These are phyloP conservation scores for Trichophyton simii DNA, from an alignment of 2,329 filamentous ascomycete species.

Conservation along the genomic window DNA sequence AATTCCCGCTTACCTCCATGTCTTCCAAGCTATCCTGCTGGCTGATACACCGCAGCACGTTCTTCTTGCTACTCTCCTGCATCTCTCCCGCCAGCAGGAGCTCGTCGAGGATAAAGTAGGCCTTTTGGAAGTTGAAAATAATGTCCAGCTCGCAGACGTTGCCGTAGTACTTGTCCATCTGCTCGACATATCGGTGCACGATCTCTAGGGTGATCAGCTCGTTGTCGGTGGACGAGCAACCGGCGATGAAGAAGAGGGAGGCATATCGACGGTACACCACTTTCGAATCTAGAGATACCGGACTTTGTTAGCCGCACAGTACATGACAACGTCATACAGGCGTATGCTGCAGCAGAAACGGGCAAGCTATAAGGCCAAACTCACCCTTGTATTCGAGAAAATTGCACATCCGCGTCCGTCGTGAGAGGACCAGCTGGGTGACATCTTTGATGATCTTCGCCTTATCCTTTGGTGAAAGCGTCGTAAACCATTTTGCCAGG, in stretches of 20 bases:
- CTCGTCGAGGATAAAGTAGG: slow-evolving; percentile 98
- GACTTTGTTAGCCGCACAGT: slow-evolving; percentile 9
- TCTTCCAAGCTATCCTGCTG: slow-evolving; percentile 97
- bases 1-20: slow-evolving; percentile 72
- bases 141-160: slow-evolving; percentile 99
- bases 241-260: slow-evolving; percentile 97
- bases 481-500: slow-evolving; percentile 98
- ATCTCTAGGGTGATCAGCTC: slow-evolving; percentile 97
- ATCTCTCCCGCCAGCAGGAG: slow-evolving; percentile 88
- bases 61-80: slow-evolving; percentile 99
- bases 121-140: slow-evolving; percentile 99
- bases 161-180: slow-evolving; percentile 99
- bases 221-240: slow-evolving; percentile 93
- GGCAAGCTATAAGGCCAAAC: neutral
- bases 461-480: slow-evolving; percentile 92
- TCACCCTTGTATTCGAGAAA: slow-evolving; percentile 98
- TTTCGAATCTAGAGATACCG: slow-evolving; percentile 62
- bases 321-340: neutral
- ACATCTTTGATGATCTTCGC: slow-evolving; percentile 99
- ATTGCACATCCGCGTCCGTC: slow-evolving; percentile 98
- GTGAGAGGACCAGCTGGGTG: slow-evolving; percentile 87
- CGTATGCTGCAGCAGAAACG: neutral
- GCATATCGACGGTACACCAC: slow-evolving; percentile 98
- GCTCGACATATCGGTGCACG: slow-evolving; percentile 97
- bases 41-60: slow-evolving; percentile 85